Evolutionary conservation across 2,329 filamentous ascomycete genomes (phyloP).

Genomic region (Colletotrichum orchidophilum): DNA sequence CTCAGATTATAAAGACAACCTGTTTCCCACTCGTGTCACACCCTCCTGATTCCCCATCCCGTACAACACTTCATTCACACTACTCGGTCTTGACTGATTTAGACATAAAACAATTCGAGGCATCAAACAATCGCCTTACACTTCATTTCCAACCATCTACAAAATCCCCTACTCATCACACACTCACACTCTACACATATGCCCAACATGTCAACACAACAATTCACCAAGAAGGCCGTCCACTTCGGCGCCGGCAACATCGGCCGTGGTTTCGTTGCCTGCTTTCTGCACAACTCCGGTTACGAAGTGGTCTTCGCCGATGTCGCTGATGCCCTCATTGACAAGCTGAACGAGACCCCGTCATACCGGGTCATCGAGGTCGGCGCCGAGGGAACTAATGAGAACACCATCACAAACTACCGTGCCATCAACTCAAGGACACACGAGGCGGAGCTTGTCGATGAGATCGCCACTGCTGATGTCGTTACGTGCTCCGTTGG

Average conservation of each 20-base stretch:
- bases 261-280: slow-evolving; percentile 85
- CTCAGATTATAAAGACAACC: slow-evolving; percentile 25
- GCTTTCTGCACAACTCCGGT: slow-evolving; percentile 92
- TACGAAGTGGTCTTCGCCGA: slow-evolving; percentile 98
- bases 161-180: slow-evolving; percentile 14
- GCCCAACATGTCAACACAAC: slow-evolving; percentile 49
- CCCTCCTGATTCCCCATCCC: fast-evolving
- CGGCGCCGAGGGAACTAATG: slow-evolving; percentile 81
- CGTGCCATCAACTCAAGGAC: slow-evolving; percentile 95
- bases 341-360: slow-evolving; percentile 76
- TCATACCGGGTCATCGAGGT: slow-evolving; percentile 95
- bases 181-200: slow-evolving; percentile 13
- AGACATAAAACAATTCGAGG: background rate
- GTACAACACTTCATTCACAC: background rate
- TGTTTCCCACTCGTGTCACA: background rate
- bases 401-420: slow-evolving; percentile 92
- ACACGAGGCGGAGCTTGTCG: slow-evolving; percentile 80
- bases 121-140: no score
- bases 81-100: background rate
- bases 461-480: slow-evolving; percentile 88
- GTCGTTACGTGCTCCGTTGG: slow-evolving; percentile 97
- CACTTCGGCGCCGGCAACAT: slow-evolving; percentile 91
- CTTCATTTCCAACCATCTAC: background rate
- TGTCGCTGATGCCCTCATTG: slow-evolving; percentile 85
- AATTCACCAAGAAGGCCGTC: slow-evolving; percentile 70